These are phyloP conservation scores for Alternaria conjuncta DNA, from an alignment of 2,329 filamentous ascomycete species.

Conservation along the genomic window DNA sequence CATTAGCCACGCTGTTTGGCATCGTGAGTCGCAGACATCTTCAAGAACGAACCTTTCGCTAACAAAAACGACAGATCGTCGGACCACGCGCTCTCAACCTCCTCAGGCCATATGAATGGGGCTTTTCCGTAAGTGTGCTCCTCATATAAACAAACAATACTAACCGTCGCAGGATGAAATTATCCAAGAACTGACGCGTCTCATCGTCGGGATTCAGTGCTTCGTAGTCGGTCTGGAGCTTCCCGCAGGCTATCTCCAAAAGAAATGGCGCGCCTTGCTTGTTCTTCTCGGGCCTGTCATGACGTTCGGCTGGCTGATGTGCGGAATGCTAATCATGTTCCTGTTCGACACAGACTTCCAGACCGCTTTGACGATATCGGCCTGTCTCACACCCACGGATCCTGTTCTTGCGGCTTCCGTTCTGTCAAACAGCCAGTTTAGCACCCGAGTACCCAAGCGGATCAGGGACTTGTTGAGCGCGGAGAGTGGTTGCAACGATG, in stretches of 20 bases:
- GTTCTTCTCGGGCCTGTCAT: constrained; percentile 61
- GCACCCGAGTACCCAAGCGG: constrained; percentile 58
- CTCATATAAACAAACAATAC: neutral
- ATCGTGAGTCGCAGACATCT: constrained; percentile 33
- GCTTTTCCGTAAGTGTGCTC: constrained; percentile 21
- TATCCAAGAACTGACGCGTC: constrained; percentile 51
- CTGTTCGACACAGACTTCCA: constrained; percentile 56
- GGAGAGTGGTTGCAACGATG: constrained; percentile 64
- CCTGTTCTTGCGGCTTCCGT: constrained; percentile 63
- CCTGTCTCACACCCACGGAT: constrained; percentile 64
- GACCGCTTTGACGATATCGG: constrained; percentile 59
- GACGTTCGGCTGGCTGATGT: constrained; percentile 57
- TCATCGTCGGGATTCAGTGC: constrained; percentile 55
- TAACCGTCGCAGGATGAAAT: constrained; percentile 43
- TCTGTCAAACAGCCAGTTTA: constrained; percentile 61
- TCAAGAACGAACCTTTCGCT: neutral
- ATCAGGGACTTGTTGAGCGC: constrained; percentile 60
- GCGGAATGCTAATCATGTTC: constrained; percentile 54
- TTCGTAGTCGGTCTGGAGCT: constrained; percentile 49
- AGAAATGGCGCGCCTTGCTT: constrained; percentile 59
- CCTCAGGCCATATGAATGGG: constrained; percentile 52
- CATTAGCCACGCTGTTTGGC: constrained; percentile 55
- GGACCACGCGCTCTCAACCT: constrained; percentile 51
- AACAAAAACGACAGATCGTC: constrained; percentile 28
- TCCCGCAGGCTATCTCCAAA: constrained; percentile 55